phyloP scores from a whole-genome alignment of 495 filamentous ascomycete species.

The Aspergillus bridgeri region DNA sequence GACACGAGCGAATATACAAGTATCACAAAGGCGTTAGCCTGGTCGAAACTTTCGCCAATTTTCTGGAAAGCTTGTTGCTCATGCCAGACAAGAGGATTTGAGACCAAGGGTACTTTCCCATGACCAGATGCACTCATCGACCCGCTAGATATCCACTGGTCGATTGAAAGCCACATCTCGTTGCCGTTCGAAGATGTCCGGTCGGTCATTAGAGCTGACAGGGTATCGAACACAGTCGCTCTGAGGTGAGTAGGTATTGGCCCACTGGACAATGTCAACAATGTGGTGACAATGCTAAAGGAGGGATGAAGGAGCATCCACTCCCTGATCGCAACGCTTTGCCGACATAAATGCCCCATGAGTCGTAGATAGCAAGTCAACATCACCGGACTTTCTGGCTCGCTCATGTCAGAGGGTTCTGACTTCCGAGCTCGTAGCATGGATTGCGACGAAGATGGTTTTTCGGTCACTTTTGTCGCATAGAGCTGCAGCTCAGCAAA shows the following conservation, averaged over 20 bases:
- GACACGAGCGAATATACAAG: conserved; percentile 66
- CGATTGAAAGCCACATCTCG: conserved; percentile 66
- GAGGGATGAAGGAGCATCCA: conserved; percentile 65
- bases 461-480: conserved; percentile 62
- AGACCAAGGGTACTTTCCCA: conserved; percentile 34
- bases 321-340: conserved; percentile 62
- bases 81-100: conserved; percentile 42
- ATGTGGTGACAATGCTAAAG: conserved; percentile 58
- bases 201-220: conserved; percentile 63
- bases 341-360: conserved; percentile 69
- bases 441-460: conserved; percentile 53
- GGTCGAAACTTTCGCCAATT: conserved; percentile 68
- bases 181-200: conserved; percentile 58
- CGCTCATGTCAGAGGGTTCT: conserved; percentile 63
- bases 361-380: conserved; percentile 88
- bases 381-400: conserved; percentile 88
- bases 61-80: conserved; percentile 55
- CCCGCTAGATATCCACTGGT: conserved; percentile 65
- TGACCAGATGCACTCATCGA: conserved; percentile 37
- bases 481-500: conserved; percentile 83
- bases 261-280: conserved; percentile 67
- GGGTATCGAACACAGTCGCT: conserved; percentile 67
- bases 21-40: conserved; percentile 74
- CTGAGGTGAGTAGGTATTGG: conserved; percentile 68
- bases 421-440: conserved; percentile 58